These are phyloP conservation scores for Suhomyces choctaworum DNA, from an alignment of 1,139 yeast species.

Conservation along the genomic window DNA sequence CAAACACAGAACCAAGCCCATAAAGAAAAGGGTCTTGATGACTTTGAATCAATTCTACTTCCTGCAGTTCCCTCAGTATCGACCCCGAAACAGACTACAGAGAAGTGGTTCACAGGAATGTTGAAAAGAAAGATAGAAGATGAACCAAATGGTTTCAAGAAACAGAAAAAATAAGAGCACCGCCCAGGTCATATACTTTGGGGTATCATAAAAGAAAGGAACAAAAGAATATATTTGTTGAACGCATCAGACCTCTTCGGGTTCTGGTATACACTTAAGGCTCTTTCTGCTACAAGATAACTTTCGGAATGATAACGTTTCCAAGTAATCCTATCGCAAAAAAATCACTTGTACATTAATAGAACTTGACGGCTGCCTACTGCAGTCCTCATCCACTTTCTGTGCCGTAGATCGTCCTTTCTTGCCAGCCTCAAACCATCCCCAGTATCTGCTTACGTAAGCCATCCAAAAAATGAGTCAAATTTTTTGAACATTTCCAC, in stretches of 20 bases:
- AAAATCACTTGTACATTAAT: no score
- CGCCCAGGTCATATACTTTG: neutral
- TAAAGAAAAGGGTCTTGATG: conserved; percentile 10
- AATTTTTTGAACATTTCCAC: conserved; percentile 8
- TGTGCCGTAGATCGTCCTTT: no score
- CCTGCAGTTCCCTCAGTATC: conserved; percentile 1
- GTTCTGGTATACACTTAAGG: no score
- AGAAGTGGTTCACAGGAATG: conserved; percentile 27
- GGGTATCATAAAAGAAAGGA: neutral
- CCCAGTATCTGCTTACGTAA: conserved; percentile 3
- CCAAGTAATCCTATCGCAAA: no score
- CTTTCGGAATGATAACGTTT: no score
- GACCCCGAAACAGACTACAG: conserved; percentile 4
- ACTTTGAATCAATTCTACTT: conserved; percentile 7
- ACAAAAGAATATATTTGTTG: no score
- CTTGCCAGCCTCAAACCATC: neutral
- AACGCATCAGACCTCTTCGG: no score
- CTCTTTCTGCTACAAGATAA: no score
- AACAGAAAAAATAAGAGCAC: neutral
- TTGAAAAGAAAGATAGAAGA: conserved; percentile 16
- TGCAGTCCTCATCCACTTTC: no score
- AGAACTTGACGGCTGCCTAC: no score
- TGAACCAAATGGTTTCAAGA: conserved; percentile 1
- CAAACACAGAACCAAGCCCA: conserved; percentile 14
- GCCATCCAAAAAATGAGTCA: conserved; percentile 4